phyloP scores from a whole-genome alignment of 1,284 basidiomycete genomes.

The Earliella scabrosa region DNA sequence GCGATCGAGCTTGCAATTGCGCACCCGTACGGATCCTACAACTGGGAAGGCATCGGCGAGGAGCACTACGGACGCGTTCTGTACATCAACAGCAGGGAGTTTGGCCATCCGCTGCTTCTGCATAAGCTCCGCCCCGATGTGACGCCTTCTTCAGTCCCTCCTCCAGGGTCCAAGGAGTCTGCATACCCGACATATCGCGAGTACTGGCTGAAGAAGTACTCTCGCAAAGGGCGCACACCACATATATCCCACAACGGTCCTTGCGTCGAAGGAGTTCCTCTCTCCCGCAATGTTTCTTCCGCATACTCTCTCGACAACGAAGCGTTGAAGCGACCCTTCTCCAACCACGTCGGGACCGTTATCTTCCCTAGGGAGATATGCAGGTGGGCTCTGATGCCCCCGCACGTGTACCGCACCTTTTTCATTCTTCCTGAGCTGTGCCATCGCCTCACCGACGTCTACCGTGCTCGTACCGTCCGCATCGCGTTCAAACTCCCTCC shows the following conservation, averaged over 20 bases:
- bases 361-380: slow-evolving; percentile 61
- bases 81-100: slow-evolving; percentile 56
- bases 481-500: slow-evolving; percentile 60
- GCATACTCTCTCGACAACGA: slow-evolving; percentile 45
- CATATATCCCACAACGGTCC: slow-evolving; percentile 58
- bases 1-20: slow-evolving; percentile 53
- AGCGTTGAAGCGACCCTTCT: neutral
- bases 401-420: slow-evolving; percentile 52
- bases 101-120: slow-evolving; percentile 60
- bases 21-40: slow-evolving; percentile 50
- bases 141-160: slow-evolving; percentile 60
- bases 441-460: slow-evolving; percentile 64
- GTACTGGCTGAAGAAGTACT: slow-evolving; percentile 60
- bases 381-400: slow-evolving; percentile 52
- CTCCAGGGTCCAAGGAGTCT: slow-evolving; percentile 51
- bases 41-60: slow-evolving; percentile 59
- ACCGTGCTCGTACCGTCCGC: slow-evolving; percentile 58
- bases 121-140: slow-evolving; percentile 64
- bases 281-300: slow-evolving; percentile 48
- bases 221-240: slow-evolving; percentile 44
- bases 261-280: slow-evolving; percentile 54
- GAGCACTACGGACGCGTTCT: slow-evolving; percentile 50
- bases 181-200: slow-evolving; percentile 58
- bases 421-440: slow-evolving; percentile 67
- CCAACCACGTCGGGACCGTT: slow-evolving; percentile 1